phyloP scores from a whole-genome alignment of 345 rosid genomes.

The Bruguiera parviflora region DNA sequence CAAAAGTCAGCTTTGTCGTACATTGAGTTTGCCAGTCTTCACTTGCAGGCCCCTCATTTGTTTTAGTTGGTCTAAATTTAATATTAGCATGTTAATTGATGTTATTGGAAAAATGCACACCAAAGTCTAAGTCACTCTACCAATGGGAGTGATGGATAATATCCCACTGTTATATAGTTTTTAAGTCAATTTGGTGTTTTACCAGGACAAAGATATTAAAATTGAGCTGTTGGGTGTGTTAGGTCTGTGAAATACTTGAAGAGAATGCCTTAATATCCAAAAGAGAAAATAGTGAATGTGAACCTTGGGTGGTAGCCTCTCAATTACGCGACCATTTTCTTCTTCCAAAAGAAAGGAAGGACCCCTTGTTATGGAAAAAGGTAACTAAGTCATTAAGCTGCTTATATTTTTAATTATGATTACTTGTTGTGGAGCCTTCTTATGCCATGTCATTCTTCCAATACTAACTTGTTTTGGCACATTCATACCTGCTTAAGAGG shows the following conservation, averaged over 20 bases:
- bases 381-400: slow-evolving; percentile 27
- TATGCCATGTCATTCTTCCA: not conserved
- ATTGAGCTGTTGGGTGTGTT: slow-evolving; percentile 10
- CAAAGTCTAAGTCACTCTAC: not conserved
- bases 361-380: slow-evolving; percentile 76
- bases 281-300: slow-evolving; percentile 41
- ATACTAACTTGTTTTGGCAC: too few species aligned
- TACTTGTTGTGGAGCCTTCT: not conserved
- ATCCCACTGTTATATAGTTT: not conserved
- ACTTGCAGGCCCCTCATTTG: not conserved
- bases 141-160: not conserved
- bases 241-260: slow-evolving; percentile 88
- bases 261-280: slow-evolving; percentile 70
- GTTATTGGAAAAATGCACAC: not conserved
- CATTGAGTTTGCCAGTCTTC: not conserved
- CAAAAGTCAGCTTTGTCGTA: not conserved
- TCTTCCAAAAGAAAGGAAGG: slow-evolving; percentile 79
- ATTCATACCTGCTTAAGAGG: too few species aligned
- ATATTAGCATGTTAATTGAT: not conserved
- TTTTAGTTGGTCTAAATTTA: not conserved
- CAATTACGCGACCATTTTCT: slow-evolving; percentile 83
- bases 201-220: not conserved
- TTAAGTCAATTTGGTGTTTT: not conserved
- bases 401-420: slow-evolving; percentile 8
- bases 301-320: slow-evolving; percentile 86